Conservation (phyloP, 495 filamentous ascomycete species). For the Cudoniella acicularis region DNA sequence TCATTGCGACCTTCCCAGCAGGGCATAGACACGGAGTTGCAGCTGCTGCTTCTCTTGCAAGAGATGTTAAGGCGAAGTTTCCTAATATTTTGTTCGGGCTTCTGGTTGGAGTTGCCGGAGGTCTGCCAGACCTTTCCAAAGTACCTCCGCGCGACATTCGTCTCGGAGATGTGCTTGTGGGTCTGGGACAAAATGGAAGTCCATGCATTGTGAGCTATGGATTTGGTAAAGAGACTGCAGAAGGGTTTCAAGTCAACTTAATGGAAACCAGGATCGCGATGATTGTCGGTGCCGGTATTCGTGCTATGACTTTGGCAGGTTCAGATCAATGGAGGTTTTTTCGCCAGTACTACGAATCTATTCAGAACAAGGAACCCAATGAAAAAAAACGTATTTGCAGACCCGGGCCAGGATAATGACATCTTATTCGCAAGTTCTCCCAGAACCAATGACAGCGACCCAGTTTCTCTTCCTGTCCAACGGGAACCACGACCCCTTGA, state of each 20-base stretch:
- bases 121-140: conserved; percentile 24
- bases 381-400: conserved; percentile 18
- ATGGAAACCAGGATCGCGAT: conserved; percentile 18
- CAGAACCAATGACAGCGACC: background rate
- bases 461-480: background rate
- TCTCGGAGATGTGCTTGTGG: conserved; percentile 38
- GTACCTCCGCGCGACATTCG: conserved; percentile 35
- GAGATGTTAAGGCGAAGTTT: background rate
- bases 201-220: conserved; percentile 29
- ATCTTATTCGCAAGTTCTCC: conserved; percentile 11
- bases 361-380: conserved; percentile 20
- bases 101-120: conserved; percentile 31
- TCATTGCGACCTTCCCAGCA: conserved; percentile 12
- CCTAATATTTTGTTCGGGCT: conserved; percentile 21
- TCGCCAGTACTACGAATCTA: conserved; percentile 24
- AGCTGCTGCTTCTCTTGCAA: conserved; percentile 10
- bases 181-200: conserved; percentile 15
- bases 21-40: background rate
- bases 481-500: conserved; percentile 15
- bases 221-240: conserved; percentile 24
- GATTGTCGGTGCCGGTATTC: conserved; percentile 25
- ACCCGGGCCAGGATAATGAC: conserved; percentile 29
- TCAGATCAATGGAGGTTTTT: conserved; percentile 14
- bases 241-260: conserved; percentile 12
- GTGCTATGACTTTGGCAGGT: conserved; percentile 17